Conservation (phyloP, 345 rosid genomes). For the Lumnitzera racemosa region DNA sequence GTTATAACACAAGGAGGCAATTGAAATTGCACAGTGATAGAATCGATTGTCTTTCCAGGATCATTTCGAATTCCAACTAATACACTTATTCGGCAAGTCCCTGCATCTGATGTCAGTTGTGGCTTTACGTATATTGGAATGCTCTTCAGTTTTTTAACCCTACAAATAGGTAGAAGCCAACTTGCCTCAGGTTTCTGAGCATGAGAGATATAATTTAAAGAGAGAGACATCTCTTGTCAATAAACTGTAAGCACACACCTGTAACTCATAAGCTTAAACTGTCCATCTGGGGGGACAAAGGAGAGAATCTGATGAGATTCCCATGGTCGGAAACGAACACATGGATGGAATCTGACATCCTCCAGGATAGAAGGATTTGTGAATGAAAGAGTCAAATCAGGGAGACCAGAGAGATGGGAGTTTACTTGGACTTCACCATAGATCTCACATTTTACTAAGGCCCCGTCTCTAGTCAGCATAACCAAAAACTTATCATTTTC, state of each 20-base stretch:
- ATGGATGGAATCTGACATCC: slow-evolving; percentile 83
- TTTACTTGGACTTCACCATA: slow-evolving; percentile 86
- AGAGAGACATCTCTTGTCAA: neutral
- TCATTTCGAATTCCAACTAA: slow-evolving; percentile 80
- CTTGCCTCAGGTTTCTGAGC: neutral
- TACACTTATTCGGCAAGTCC: slow-evolving; percentile 60
- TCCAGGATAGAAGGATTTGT: slow-evolving; percentile 71
- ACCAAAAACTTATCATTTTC: neutral
- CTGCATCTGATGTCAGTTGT: slow-evolving; percentile 73
- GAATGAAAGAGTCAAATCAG: slow-evolving; percentile 87
- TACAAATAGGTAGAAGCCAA: slow-evolving; percentile 13
- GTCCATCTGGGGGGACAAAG: slow-evolving; percentile 97
- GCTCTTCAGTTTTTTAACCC: slow-evolving; percentile 82
- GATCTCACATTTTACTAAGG: slow-evolving; percentile 57
- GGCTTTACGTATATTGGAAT: slow-evolving; percentile 85
- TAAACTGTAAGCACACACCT: slow-evolving; percentile 35
- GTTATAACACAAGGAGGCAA: slow-evolving; percentile 69
- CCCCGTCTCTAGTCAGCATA: slow-evolving; percentile 47
- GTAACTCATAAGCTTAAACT: slow-evolving; percentile 95
- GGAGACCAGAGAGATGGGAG: slow-evolving; percentile 86
- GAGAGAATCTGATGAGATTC: slow-evolving; percentile 88
- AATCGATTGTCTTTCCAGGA: slow-evolving; percentile 77
- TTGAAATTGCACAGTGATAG: slow-evolving; percentile 65
- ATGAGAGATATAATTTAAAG: neutral
- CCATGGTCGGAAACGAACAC: slow-evolving; percentile 96